Base-by-base conservation (phyloP, 2,329 filamentous ascomycete genomes). In the Exophiala sideris region DNA sequence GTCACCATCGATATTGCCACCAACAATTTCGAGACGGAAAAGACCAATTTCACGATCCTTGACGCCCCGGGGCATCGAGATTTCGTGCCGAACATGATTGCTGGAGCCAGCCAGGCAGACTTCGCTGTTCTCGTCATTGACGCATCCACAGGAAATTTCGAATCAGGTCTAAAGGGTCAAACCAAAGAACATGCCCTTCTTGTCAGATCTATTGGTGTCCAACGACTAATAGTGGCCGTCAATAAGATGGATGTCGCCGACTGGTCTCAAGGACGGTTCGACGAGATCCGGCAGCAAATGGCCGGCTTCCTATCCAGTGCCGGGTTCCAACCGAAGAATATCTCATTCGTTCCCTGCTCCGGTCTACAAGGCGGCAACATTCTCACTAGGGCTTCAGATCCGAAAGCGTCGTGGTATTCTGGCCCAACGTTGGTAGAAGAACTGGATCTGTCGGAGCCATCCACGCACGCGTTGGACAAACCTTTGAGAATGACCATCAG, bases 81-180 rank as follows among this genome's bases (percentile, higher is more conserved):
- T 68, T 99, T 97, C 67, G 91, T 99, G 16, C 94, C 94, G 0
- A 99, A 96, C 70, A 99, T 99, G 94, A 96, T 99, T 68, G 92
- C 92, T 2, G 94, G 94, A 11, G 91, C 92, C 3, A 94, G 89
- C 55, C 92, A 96, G 71, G 95, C 94, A 8, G 94, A 99, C 69
- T 94, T 97, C 70, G 94, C 91, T 0, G 87, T 99, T 0, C 77
- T 99, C 2, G 94, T 99, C 16, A 89, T 99, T 56, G 94, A 99
- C 68, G 88, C 92, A 3, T 87, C 88, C 54, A 89, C 84, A 0
- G 94, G 92, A 33, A 91, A 91, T 33, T 96, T 97, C 62, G 94
- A 99, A 69, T 91, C 90, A 3, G 95, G 94, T 0, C 76, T 97
- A 32, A 92, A 88, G 67, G 94, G 94, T 0, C 94, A 99, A 68